phyloP scores from a whole-genome alignment of 352 stramenopile species.

The Thraustochytrium striatum region DNA sequence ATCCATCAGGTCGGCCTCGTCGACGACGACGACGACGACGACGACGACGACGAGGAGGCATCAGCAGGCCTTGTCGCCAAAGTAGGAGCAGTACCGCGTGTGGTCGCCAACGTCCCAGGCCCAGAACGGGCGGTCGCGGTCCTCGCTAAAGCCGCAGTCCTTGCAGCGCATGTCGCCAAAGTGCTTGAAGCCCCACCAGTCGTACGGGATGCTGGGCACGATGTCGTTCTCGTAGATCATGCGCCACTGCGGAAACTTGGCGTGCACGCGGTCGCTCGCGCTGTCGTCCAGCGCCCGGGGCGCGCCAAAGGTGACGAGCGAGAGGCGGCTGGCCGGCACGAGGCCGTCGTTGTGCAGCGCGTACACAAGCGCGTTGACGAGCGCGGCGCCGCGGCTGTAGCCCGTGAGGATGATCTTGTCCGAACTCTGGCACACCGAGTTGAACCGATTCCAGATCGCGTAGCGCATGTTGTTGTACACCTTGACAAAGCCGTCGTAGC shows the following conservation, averaged over 20 bases:
- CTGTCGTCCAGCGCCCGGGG: neutral
- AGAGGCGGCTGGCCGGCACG: neutral
- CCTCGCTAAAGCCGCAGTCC: conserved; percentile 8
- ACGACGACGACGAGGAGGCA: too few species aligned
- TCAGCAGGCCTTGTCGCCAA: too few species aligned
- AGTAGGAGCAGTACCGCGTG: too few species aligned
- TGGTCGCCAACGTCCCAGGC: conserved; percentile 18
- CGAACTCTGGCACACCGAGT: neutral
- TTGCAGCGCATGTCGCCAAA: conserved; percentile 24
- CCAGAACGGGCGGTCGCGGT: neutral
- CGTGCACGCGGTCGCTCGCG: conserved; percentile 8
- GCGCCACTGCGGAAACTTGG: conserved; percentile 23
- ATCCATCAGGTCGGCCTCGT: too few species aligned
- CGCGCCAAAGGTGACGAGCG: conserved; percentile 24
- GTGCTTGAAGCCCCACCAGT: conserved; percentile 9
- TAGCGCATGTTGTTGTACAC: neutral
- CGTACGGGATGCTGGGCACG: neutral
- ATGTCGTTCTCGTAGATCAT: conserved; percentile 21
- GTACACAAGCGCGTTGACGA: neutral
- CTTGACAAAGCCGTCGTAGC: neutral
- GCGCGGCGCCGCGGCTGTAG: neutral
- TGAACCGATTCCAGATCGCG: neutral
- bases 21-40: too few species aligned
- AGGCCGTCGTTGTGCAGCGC: conserved; percentile 8
- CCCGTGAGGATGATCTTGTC: conserved; percentile 7